Evolutionary conservation across 2,329 filamentous ascomycete species (phyloP).

Genomic region (Pseudogymnoascus sp.): DNA sequence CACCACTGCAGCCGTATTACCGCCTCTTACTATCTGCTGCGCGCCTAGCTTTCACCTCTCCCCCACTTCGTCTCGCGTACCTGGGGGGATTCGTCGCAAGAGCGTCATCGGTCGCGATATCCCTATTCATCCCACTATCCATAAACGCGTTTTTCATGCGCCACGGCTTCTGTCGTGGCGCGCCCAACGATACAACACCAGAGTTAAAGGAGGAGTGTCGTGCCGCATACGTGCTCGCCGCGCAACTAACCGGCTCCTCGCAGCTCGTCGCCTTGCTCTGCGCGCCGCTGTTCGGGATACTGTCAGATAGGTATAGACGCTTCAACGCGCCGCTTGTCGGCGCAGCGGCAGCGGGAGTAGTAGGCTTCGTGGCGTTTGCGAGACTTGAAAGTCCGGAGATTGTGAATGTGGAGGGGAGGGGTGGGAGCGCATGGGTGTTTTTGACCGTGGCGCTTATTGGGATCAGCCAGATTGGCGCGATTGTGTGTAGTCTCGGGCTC

Average conservation of each 20-base stretch:
- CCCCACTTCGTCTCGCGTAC: conserved; percentile 78
- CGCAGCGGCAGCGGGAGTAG: conserved; percentile 63
- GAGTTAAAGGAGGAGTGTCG: conserved; percentile 81
- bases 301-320: conserved; percentile 58
- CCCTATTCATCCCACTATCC: conserved; percentile 86
- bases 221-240: conserved; percentile 78
- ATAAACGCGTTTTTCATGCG: conserved; percentile 84
- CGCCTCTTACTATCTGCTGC: conserved; percentile 55
- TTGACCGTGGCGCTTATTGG: conserved; percentile 73
- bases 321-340: conserved; percentile 68
- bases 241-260: conserved; percentile 79
- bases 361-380: conserved; percentile 71
- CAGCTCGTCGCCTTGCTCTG: conserved; percentile 78
- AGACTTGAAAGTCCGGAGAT: conserved; percentile 70
- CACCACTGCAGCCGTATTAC: conserved; percentile 43
- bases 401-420: conserved; percentile 51
- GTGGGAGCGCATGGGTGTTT: conserved; percentile 62
- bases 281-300: conserved; percentile 79
- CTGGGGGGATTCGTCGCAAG: conserved; percentile 90
- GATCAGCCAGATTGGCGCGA: conserved; percentile 89
- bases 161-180: conserved; percentile 67
- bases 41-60: conserved; percentile 63
- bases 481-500: conserved; percentile 88
- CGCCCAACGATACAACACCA: conserved; percentile 52
- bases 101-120: conserved; percentile 90